Evolutionary conservation across 1,284 basidiomycete genomes (phyloP).

Genomic region (Tetrapyrgos nigripes): DNA sequence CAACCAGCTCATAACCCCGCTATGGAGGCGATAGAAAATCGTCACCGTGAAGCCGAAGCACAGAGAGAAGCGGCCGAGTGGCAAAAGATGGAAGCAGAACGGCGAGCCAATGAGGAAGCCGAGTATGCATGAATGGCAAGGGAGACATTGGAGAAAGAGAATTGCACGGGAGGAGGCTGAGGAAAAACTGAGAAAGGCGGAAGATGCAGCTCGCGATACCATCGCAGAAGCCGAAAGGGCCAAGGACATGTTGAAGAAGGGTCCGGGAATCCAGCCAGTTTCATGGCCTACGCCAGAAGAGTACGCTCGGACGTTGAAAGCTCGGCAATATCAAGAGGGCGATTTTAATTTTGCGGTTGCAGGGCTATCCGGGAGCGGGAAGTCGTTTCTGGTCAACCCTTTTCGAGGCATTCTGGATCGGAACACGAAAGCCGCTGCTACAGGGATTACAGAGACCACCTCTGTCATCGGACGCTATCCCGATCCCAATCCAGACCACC

Average conservation of each 20-base stretch:
- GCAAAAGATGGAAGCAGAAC: not conserved
- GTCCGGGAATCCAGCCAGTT: conserved; percentile 37
- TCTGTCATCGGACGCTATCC: conserved; percentile 32
- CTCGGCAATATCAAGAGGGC: conserved; percentile 31
- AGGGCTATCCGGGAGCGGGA: conserved; percentile 41
- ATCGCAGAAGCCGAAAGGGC: conserved; percentile 3
- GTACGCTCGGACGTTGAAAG: conserved; percentile 25
- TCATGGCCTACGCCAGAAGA: conserved; percentile 33
- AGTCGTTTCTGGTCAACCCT: conserved; percentile 42
- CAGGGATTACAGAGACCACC: conserved; percentile 33
- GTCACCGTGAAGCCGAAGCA: not conserved
- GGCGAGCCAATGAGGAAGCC: not conserved
- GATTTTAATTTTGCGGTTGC: conserved; percentile 36
- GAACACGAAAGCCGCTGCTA: conserved; percentile 32
- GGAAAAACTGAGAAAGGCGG: not conserved
- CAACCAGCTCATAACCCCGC: too few species aligned
- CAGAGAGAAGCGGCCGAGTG: not conserved
- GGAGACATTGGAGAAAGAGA: not conserved
- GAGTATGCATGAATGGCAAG: not conserved
- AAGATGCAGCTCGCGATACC: not conserved
- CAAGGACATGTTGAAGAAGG: conserved; percentile 9
- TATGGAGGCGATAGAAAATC: not conserved
- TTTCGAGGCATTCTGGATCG: conserved; percentile 35
- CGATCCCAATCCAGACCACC: conserved; percentile 27
- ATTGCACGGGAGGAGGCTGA: not conserved